Conservation (phyloP, 306 rosid species). For the Delonix regia region DNA sequence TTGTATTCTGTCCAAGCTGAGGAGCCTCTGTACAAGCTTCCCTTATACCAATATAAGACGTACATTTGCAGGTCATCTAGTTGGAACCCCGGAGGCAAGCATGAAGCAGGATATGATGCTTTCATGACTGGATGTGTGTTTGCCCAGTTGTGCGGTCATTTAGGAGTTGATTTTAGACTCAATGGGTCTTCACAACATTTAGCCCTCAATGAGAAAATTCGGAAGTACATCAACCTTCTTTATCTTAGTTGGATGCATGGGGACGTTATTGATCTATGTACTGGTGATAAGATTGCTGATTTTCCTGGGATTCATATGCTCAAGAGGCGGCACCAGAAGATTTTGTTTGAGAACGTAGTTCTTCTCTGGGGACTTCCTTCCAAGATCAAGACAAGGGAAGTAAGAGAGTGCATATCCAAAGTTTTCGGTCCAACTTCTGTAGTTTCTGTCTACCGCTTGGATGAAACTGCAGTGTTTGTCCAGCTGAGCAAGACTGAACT, state of each 20-base stretch:
- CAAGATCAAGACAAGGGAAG: slow-evolving; percentile 62
- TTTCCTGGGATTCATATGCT: slow-evolving; percentile 35
- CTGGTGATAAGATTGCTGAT: slow-evolving; percentile 54
- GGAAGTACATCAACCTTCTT: slow-evolving; percentile 67
- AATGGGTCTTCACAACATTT: slow-evolving; percentile 52
- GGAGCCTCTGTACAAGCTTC: slow-evolving; percentile 11
- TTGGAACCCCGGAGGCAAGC: slow-evolving; percentile 97
- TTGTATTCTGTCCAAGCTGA: slow-evolving; percentile 12
- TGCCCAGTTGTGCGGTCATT: slow-evolving; percentile 75
- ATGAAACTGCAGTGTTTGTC: slow-evolving; percentile 71
- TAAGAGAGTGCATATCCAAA: slow-evolving; percentile 66
- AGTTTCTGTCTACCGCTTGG: slow-evolving; percentile 70
- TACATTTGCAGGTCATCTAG: slow-evolving; percentile 71
- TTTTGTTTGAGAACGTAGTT: slow-evolving; percentile 69
- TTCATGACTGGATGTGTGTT: slow-evolving; percentile 94
- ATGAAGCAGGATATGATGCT: slow-evolving; percentile 98
- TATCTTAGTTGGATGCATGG: slow-evolving; percentile 81
- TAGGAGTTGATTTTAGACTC: slow-evolving; percentile 68
- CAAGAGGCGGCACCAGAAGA: slow-evolving; percentile 48
- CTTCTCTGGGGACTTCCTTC: slow-evolving; percentile 80
- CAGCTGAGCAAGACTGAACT: slow-evolving; percentile 63
- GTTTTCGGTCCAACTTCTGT: slow-evolving; percentile 65
- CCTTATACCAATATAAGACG: slow-evolving; percentile 21
- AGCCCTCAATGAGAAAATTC: slow-evolving; percentile 61
- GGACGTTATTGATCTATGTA: slow-evolving; percentile 75